These are phyloP conservation scores for Tuber microsphaerosporum DNA, from an alignment of 495 filamentous ascomycete species.

Conservation along the genomic window DNA sequence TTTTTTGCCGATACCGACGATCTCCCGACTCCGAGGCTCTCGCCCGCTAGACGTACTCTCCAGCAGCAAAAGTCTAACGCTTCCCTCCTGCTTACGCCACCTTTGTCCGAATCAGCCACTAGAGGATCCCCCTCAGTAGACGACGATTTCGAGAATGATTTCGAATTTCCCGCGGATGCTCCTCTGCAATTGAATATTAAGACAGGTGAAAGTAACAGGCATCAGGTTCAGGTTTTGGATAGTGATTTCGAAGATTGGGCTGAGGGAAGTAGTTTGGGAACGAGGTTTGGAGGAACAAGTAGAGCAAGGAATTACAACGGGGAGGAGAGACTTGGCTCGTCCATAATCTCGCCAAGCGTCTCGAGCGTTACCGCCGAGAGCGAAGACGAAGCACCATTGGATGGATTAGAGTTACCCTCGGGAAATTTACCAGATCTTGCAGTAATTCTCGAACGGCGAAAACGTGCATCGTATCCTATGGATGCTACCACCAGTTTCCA, in stretches of 20 bases:
- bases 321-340: constrained; percentile 62
- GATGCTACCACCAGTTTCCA: constrained; percentile 34
- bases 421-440: constrained; percentile 70
- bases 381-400: constrained; percentile 74
- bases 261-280: constrained; percentile 82
- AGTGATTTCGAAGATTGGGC: constrained; percentile 91
- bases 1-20: constrained; percentile 55
- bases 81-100: constrained; percentile 48
- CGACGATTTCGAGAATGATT: constrained; percentile 70
- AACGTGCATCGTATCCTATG: constrained; percentile 33
- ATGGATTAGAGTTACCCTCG: constrained; percentile 74
- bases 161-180: constrained; percentile 59
- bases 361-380: constrained; percentile 77
- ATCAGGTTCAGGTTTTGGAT: constrained; percentile 42
- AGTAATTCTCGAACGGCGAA: constrained; percentile 62
- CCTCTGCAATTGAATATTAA: constrained; percentile 40
- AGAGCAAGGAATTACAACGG: constrained; percentile 42
- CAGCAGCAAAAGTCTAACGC: constrained; percentile 44
- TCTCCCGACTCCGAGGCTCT: constrained; percentile 60
- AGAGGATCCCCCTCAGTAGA: constrained; percentile 43
- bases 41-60: constrained; percentile 50
- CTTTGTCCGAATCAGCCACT: constrained; percentile 41
- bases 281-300: constrained; percentile 63
- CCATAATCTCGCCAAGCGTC: constrained; percentile 71
- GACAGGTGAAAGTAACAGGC: constrained; percentile 29